Conservation (phyloP, 306 rosid species). For the Alnus glutinosa region DNA sequence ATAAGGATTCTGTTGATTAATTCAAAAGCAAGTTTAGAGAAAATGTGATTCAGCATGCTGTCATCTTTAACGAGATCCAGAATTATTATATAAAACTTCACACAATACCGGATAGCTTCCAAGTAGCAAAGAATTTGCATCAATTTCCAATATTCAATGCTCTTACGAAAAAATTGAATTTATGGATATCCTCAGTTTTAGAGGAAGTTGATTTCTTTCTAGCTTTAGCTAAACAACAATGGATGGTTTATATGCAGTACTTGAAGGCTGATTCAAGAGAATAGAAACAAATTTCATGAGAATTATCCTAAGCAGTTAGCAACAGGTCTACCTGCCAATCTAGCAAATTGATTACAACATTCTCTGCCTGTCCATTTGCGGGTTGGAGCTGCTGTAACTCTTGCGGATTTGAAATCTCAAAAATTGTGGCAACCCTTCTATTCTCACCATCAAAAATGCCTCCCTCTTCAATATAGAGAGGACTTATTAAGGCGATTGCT, state of each 20-base stretch:
- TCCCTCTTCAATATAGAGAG: slow-evolving; percentile 64
- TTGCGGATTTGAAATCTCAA: slow-evolving; percentile 58
- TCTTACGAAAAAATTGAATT: not conserved
- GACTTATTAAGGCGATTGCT: slow-evolving; percentile 66
- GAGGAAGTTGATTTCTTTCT: not conserved
- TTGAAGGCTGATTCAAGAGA: not conserved
- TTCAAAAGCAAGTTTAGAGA: not conserved
- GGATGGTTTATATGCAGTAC: slow-evolving; percentile 6
- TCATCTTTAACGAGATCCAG: not conserved
- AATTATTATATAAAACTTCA: not conserved
- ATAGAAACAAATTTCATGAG: not conserved
- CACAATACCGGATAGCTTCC: not conserved
- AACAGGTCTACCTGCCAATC: slow-evolving; percentile 85
- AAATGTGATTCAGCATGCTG: not conserved
- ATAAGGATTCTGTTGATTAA: not conserved
- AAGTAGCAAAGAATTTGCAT: slow-evolving; percentile 1
- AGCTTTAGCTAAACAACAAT: not conserved
- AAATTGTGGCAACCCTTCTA: slow-evolving; percentile 58
- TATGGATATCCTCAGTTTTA: not conserved
- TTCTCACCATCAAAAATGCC: slow-evolving; percentile 58
- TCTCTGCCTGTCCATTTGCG: slow-evolving; percentile 47
- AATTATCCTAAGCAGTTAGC: slow-evolving; percentile 14
- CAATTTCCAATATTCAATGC: not conserved
- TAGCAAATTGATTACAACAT: slow-evolving; percentile 65
- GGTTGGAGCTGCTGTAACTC: slow-evolving; percentile 68